Evolutionary conservation across 2,329 filamentous ascomycete genomes (phyloP), one percentile per base, ranked within the genome.

Genomic region (Verticillium alfalfae): DNA sequence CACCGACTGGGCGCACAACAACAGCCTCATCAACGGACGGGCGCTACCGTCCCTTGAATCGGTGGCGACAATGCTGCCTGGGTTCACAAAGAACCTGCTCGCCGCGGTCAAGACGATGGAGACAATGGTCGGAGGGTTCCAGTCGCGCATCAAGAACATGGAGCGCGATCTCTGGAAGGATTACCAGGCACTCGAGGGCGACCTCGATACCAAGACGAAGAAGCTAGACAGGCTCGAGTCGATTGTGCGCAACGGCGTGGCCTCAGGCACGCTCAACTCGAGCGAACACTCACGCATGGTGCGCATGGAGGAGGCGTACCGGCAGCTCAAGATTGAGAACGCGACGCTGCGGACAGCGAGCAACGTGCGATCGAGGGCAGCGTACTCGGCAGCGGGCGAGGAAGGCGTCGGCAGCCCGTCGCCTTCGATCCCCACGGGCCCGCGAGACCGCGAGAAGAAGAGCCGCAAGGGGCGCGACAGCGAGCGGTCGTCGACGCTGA

Each of bases 101-200:
- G 86, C 88, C 1, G 94, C 94, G 0, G 85, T 97, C 64, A 96
- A 94, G 79, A 91, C 88, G 2, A 88, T 98, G 61, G 95, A 98
- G 78, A 81, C 82, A 18, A 86, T 96, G 66, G 82, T 98, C 39
- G 84, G 85, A 18, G 85, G 86, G 9, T 96, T 97, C 79, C 90
- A 91, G 69, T 81, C 83, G 45, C 89, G 92, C 63, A 91, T 97
- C 71, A 91, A 91, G 69, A 81, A 83, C 7, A 88, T 97, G n/a
- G 95, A 99, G 74, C 88, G 91, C 57, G 91, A 96, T 63, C 78
- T 98, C n/a, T 89, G 88, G 78, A 91, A 92, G 65, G 93, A 98
- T 70, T 98, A 97, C 70, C 91, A 96, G 70, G 86, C 84, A 0
- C 82, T 99, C 1, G 93, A 97, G 73, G 88, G 87, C 67, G 91